phyloP scores from a whole-genome alignment of 2,329 filamentous ascomycete genomes.

The Beauveria bassiana region DNA sequence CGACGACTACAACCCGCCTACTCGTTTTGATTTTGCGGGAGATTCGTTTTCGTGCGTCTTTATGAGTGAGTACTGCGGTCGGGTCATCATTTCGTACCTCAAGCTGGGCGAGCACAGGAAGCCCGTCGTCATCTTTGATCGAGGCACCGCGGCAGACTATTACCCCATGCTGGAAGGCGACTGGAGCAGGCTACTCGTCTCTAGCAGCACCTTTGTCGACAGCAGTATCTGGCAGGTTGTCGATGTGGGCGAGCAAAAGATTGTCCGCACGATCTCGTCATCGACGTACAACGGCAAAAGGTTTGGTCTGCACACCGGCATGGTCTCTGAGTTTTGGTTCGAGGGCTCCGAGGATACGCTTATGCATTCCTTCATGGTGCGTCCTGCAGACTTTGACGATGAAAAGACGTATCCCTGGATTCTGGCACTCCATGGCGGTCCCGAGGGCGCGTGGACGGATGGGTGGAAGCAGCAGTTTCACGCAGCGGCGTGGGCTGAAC shows the following conservation, averaged over 20 bases:
- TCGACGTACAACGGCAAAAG: constrained; percentile 24
- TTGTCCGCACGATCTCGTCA: constrained; percentile 23
- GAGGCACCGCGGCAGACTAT: constrained; percentile 22
- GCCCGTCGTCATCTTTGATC: constrained; percentile 19
- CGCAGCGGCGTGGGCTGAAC: constrained; percentile 48
- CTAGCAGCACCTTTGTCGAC: constrained; percentile 30
- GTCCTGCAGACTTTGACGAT: constrained; percentile 30
- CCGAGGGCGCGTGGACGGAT: constrained; percentile 43
- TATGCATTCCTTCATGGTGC: constrained; percentile 33
- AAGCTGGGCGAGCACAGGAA: constrained; percentile 22
- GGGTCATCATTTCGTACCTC: constrained; percentile 25
- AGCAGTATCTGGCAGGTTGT: constrained; percentile 30
- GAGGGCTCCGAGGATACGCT: constrained; percentile 27
- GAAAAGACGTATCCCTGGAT: constrained; percentile 30
- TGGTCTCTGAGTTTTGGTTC: constrained; percentile 34
- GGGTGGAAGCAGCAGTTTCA: constrained; percentile 46
- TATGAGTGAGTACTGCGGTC: constrained; percentile 25
- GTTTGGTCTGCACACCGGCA: constrained; percentile 26
- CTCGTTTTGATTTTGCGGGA: constrained; percentile 27
- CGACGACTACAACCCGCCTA: constrained; percentile 22
- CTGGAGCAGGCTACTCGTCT: constrained; percentile 26
- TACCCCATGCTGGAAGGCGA: constrained; percentile 20
- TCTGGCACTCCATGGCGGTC: constrained; percentile 30
- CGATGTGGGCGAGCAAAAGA: constrained; percentile 15
- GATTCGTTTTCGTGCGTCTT: constrained; percentile 27